A percentile compares a stretch with the other conserved stretches of the same genome.
phyloP scores from a whole-genome alignment of 306 rosid genomes.

The Cicer yamashitae region DNA sequence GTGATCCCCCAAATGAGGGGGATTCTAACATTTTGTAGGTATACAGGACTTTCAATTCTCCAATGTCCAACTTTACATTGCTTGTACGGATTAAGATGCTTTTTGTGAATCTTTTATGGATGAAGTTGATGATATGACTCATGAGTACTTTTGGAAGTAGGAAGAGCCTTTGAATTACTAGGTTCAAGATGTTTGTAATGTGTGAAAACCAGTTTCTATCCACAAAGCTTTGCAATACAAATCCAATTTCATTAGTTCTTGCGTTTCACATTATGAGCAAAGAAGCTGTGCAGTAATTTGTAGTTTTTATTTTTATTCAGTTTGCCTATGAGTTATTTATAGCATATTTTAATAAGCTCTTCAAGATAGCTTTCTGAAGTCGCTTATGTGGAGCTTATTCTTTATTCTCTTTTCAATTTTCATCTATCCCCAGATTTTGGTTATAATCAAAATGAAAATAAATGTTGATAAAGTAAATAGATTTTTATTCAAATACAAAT shows the following conservation, averaged over 20 bases:
- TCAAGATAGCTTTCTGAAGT: neutral
- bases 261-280: neutral
- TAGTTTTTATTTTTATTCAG: slow-evolving; percentile 18
- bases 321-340: neutral
- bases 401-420: neutral
- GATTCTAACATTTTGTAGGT: slow-evolving; percentile 48
- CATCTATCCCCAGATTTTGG: neutral
- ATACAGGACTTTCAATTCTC: slow-evolving; percentile 45
- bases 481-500: neutral
- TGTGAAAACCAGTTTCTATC: slow-evolving; percentile 40
- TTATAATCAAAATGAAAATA: neutral
- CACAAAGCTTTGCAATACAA: slow-evolving; percentile 39
- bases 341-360: neutral
- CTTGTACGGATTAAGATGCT: slow-evolving; percentile 43
- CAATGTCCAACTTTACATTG: slow-evolving; percentile 34
- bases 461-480: neutral
- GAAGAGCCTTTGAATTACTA: slow-evolving; percentile 34
- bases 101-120: slow-evolving; percentile 38
- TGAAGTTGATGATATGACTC: slow-evolving; percentile 39
- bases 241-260: slow-evolving; percentile 20
- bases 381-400: neutral
- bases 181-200: slow-evolving; percentile 33
- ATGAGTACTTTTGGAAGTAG: slow-evolving; percentile 40
- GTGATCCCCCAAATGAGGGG: slow-evolving; percentile 51
- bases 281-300: slow-evolving; percentile 5